phyloP scores from a whole-genome alignment of 768 basidiomycete genomes.

The Pulveroboletus ravenelii region DNA sequence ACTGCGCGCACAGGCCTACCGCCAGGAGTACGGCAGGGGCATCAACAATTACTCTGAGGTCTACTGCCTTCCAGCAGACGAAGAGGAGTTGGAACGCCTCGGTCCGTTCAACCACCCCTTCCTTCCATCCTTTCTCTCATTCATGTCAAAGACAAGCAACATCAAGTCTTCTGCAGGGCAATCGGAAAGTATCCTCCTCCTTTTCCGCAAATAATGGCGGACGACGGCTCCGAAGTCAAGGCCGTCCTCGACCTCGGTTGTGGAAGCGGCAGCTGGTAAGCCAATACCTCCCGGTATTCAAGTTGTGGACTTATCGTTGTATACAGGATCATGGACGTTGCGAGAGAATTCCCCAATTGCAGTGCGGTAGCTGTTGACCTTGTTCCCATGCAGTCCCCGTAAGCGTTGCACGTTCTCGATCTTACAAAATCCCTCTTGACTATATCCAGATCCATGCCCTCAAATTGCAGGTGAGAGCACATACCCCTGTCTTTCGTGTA shows the following conservation, averaged over 20 bases:
- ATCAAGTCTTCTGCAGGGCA: conserved; percentile 56
- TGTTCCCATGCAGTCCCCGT: conserved; percentile 73
- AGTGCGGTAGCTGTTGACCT: conserved; percentile 72
- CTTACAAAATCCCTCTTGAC: conserved; percentile 16
- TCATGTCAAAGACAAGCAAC: conserved; percentile 53
- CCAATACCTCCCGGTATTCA: not conserved
- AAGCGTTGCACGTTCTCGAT: conserved; percentile 27
- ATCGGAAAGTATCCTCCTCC: conserved; percentile 66
- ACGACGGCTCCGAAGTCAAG: conserved; percentile 56
- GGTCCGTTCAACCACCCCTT: conserved; percentile 37
- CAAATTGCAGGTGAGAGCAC: conserved; percentile 56
- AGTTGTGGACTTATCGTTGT: conserved; percentile 7
- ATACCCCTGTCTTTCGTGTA: conserved; percentile 1
- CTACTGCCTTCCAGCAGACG: conserved; percentile 74
- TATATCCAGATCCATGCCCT: conserved; percentile 53
- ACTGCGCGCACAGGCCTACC: conserved; percentile 52
- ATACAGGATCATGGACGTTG: conserved; percentile 69
- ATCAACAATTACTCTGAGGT: conserved; percentile 78
- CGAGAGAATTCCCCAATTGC: conserved; percentile 66
- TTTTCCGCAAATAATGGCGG: conserved; percentile 53
- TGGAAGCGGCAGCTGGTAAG: conserved; percentile 73
- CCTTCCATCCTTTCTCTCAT: conserved; percentile 10
- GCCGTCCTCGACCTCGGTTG: conserved; percentile 72
- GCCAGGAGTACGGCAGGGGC: conserved; percentile 62
- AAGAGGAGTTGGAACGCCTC: conserved; percentile 67